phyloP scores from a whole-genome alignment of 2,329 filamentous ascomycete genomes.

The Colletotrichum sp. region DNA sequence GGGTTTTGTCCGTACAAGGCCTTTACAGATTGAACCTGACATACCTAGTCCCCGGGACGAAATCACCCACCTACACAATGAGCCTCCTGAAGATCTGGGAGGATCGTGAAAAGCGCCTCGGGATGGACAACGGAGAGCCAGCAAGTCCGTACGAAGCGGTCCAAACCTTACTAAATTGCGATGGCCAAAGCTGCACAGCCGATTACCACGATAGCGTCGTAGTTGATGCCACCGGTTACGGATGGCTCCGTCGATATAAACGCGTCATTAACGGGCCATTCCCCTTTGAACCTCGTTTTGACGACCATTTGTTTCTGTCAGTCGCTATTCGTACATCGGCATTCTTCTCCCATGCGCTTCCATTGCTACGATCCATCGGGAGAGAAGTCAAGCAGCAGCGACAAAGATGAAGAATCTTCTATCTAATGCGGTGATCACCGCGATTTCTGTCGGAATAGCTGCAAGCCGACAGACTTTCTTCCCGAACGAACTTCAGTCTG shows the following conservation, averaged over 20 bases:
- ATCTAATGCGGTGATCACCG: neutral
- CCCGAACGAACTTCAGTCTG: neutral
- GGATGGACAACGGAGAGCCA: neutral
- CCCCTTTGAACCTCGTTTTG: fast-evolving
- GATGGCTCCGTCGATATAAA: neutral
- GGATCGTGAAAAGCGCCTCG: neutral
- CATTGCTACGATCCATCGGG: neutral
- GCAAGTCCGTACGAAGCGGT: neutral
- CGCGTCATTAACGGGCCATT: neutral
- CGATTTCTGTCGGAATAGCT: neutral
- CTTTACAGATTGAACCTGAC: neutral
- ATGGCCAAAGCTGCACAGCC: neutral
- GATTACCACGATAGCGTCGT: neutral
- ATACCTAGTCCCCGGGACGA: neutral
- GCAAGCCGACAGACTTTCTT: neutral
- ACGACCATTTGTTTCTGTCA: fast-evolving
- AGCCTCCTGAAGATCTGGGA: neutral
- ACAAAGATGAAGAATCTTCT: neutral
- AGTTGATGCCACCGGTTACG: neutral
- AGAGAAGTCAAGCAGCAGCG: neutral
- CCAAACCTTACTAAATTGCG: neutral
- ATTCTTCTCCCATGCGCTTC: neutral
- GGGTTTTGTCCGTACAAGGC: neutral
- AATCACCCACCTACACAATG: neutral
- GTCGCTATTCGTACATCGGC: neutral